Conservation (phyloP, 2,329 filamentous ascomycete species). For the Decorospora gaudefroyi region DNA sequence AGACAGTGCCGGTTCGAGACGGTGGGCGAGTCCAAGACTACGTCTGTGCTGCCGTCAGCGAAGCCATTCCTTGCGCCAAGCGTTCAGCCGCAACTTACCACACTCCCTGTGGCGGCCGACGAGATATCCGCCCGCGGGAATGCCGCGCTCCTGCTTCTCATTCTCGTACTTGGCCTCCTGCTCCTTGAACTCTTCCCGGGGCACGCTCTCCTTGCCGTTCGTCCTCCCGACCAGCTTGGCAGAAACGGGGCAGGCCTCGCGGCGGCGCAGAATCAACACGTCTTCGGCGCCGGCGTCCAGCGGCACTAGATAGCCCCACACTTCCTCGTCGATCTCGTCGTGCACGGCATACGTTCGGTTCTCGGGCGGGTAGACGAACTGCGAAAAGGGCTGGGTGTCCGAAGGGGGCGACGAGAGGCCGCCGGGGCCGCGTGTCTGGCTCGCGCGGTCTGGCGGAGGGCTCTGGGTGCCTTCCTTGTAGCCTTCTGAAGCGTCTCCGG, state of each 20-base stretch:
- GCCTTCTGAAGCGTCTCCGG: constrained; percentile 57
- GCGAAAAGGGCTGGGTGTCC: constrained; percentile 79
- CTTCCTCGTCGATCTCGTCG: constrained; percentile 80
- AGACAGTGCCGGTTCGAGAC: constrained; percentile 86
- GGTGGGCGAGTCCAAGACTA: constrained; percentile 71
- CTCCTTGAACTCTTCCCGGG: constrained; percentile 60
- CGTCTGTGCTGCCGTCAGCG: constrained; percentile 59
- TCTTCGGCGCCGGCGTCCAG: constrained; percentile 72
- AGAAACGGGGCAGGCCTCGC: constrained; percentile 69
- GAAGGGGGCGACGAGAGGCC: constrained; percentile 64
- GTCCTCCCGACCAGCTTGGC: constrained; percentile 45
- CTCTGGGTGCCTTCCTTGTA: constrained; percentile 73
- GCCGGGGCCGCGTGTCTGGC: constrained; percentile 44
- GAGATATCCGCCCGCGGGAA: constrained; percentile 80
- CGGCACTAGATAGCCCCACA: constrained; percentile 94
- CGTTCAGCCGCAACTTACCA: constrained; percentile 60
- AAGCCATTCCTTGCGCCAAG: constrained; percentile 5
- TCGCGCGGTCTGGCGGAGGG: constrained; percentile 57
- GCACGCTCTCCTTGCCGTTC: constrained; percentile 52
- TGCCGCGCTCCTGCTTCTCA: constrained; percentile 56
- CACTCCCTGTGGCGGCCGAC: constrained; percentile 94
- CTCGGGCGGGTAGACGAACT: constrained; percentile 74
- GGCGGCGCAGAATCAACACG: constrained; percentile 73
- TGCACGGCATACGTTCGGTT: constrained; percentile 79
- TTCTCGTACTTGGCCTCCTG: constrained; percentile 66